A percentile compares a stretch with the other conserved stretches of the same genome.
Conservation (phyloP, 345 rosid genomes). For the Viola odorata region DNA sequence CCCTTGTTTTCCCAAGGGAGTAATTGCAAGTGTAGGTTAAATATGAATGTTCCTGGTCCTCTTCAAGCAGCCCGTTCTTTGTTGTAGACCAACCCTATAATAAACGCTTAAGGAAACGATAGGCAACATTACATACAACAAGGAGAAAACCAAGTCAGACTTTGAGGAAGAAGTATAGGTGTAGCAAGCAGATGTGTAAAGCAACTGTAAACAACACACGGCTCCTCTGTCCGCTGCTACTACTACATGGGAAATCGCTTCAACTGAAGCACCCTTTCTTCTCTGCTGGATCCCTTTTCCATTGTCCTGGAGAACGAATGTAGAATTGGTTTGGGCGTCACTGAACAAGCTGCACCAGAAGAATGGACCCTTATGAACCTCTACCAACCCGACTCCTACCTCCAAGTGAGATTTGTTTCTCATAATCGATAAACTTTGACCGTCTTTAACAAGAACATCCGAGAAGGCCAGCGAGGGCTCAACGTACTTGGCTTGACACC, state of each 20-base stretch:
- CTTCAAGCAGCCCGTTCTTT: too few relatives aligned
- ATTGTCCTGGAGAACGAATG: slow-evolving; percentile 69
- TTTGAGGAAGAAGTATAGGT: not conserved
- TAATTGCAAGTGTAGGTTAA: too few relatives aligned
- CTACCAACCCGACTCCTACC: slow-evolving; percentile 69
- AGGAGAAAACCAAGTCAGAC: not conserved
- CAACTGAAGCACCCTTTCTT: slow-evolving; percentile 77
- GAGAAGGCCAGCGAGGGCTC: slow-evolving; percentile 57
- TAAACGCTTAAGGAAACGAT: too few relatives aligned
- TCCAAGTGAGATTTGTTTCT: slow-evolving; percentile 55
- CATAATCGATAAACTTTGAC: slow-evolving; percentile 37
- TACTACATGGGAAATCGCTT: slow-evolving; percentile 55
- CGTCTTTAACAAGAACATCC: slow-evolving; percentile 52
- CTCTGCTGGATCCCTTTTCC: slow-evolving; percentile 79
- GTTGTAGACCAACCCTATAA: too few relatives aligned
- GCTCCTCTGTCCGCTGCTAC: slow-evolving; percentile 27
- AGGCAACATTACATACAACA: too few relatives aligned
- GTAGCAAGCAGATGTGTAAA: slow-evolving; percentile 15
- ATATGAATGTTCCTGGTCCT: too few relatives aligned
- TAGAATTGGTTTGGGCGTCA: slow-evolving; percentile 47
- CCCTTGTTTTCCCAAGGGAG: too few relatives aligned
- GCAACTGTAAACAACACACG: slow-evolving; percentile 15
- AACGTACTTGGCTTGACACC: slow-evolving; percentile 60
- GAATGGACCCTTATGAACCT: slow-evolving; percentile 53
- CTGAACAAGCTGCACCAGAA: slow-evolving; percentile 74